Conservation (phyloP, 768 basidiomycete genomes). For the Mycena capillaripes region DNA sequence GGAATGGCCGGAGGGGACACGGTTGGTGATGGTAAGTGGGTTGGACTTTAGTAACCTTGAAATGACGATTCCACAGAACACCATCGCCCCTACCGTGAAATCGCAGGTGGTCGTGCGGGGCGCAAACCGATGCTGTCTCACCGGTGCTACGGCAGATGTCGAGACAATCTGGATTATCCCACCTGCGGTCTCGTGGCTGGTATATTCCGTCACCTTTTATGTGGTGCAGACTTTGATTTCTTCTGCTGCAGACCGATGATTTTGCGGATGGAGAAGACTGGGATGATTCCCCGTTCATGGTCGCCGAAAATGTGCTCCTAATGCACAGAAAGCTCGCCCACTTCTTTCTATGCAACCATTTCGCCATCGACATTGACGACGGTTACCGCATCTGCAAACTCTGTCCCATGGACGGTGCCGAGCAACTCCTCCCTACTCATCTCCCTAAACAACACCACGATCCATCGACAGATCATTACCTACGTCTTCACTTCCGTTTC, state of each 20-base stretch:
- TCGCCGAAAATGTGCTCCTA: background rate
- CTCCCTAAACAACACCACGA: background rate
- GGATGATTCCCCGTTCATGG: background rate
- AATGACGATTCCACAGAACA: background rate
- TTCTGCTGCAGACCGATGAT: background rate
- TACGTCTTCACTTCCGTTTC: constrained; percentile 12
- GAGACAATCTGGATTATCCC: constrained; percentile 19
- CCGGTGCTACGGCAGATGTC: too few relatives aligned
- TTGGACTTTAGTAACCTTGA: too few relatives aligned
- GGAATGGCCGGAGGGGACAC: too few relatives aligned
- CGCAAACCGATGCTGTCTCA: background rate
- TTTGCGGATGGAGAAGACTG: background rate
- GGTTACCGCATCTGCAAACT: constrained; percentile 12
- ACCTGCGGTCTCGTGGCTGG: background rate
- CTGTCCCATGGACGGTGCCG: background rate
- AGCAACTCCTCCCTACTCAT: constrained; percentile 7
- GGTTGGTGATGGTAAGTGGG: too few relatives aligned
- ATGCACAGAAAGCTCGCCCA: background rate
- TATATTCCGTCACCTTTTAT: background rate
- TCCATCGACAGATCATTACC: background rate
- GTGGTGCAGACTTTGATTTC: too few relatives aligned
- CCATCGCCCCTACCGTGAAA: background rate
- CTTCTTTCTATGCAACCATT: constrained; percentile 3
- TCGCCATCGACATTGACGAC: constrained; percentile 10
- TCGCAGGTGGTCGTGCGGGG: background rate